These are phyloP conservation scores for Mariannaea sp. DNA, from an alignment of 2,329 filamentous ascomycete genomes.

Conservation along the genomic window DNA sequence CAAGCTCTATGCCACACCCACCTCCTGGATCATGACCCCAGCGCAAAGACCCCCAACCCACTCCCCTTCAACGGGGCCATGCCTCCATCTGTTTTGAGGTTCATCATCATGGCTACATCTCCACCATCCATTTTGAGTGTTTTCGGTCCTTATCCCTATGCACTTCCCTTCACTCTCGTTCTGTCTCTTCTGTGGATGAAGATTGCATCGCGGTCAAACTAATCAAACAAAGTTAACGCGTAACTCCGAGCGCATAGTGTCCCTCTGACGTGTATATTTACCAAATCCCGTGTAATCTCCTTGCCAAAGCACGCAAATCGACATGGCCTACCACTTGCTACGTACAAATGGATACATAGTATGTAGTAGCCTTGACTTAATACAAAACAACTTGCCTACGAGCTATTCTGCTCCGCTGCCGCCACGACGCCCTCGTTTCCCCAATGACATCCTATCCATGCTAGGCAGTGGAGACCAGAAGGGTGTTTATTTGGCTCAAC, in stretches of 20 bases:
- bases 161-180: too few relatives aligned
- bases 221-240: too few relatives aligned
- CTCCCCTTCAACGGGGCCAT: conserved; percentile 1
- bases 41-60: conserved; percentile 10
- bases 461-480: conserved; percentile 17
- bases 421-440: conserved; percentile 17
- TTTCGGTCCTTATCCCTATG: conserved; percentile 4
- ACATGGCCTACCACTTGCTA: too few relatives aligned
- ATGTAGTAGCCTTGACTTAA: conserved; percentile 8
- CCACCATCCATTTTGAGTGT: conserved; percentile 3
- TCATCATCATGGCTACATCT: neutral
- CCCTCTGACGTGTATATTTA: neutral
- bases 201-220: neutral
- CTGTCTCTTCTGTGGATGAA: conserved; percentile 7
- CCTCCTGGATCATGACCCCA: conserved; percentile 9
- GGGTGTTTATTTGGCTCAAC: conserved; percentile 18
- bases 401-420: conserved; percentile 13
- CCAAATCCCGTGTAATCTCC: neutral
- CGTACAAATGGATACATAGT: too few relatives aligned
- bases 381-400: neutral
- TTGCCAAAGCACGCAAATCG: too few relatives aligned
- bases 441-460: conserved; percentile 21
- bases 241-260: neutral
- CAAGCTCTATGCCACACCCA: conserved; percentile 4
- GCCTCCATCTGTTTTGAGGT: neutral